These are phyloP conservation scores for Infundibulicybe gibba DNA, from an alignment of 768 basidiomycete species.

Conservation along the genomic window DNA sequence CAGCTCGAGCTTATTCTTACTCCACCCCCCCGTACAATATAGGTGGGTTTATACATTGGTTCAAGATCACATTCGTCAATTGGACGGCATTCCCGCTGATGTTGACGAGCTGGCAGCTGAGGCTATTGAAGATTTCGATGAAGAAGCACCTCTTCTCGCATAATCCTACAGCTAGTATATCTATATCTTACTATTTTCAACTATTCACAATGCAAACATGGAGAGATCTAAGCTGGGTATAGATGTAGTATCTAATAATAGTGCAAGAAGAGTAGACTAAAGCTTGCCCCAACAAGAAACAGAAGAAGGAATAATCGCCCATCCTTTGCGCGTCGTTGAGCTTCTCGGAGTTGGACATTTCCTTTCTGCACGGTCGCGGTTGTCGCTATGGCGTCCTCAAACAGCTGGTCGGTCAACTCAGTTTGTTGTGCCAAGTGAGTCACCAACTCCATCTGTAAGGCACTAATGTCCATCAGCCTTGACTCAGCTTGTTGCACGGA, in stretches of 20 bases:
- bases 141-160: conserved; percentile 49
- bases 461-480: conserved; percentile 87
- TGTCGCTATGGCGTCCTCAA: conserved; percentile 90
- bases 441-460: conserved; percentile 89
- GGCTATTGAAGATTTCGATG: conserved; percentile 55
- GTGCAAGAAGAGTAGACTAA: conserved; percentile 91
- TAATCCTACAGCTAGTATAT: background rate
- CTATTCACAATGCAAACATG: background rate
- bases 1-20: background rate
- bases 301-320: conserved; percentile 86
- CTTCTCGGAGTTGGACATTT: conserved; percentile 87
- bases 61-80: conserved; percentile 53
- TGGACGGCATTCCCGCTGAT: conserved; percentile 45
- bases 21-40: conserved; percentile 9
- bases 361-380: conserved; percentile 86
- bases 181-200: background rate
- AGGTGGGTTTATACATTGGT: conserved; percentile 70
- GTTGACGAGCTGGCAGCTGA: conserved; percentile 56
- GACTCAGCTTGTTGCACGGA: conserved; percentile 92
- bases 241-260: conserved; percentile 55
- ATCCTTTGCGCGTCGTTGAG: conserved; percentile 82
- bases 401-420: conserved; percentile 89
- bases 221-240: background rate
- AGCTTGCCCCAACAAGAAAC: conserved; percentile 88
- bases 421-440: conserved; percentile 85